Base-by-base conservation (phyloP, 2,329 filamentous ascomycete species). In the Stachybotrys elegans region DNA sequence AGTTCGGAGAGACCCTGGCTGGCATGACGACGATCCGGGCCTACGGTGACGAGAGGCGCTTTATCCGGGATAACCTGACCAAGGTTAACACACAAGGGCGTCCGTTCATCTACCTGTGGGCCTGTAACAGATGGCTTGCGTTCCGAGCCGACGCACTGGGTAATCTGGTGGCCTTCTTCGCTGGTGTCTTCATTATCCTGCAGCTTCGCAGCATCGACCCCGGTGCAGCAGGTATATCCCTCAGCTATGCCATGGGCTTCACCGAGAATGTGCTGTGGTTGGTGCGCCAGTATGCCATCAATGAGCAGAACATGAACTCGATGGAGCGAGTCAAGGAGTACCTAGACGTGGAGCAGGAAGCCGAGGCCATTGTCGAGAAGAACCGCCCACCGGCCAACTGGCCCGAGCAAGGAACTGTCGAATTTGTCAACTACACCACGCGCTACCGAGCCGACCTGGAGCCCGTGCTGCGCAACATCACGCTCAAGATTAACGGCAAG, bases 241-340 rank as follows among this genome's bases (percentile, higher is more conserved):
- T 98, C 57, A 95, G 89, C 41, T 98, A 98, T 58, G 93, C 93
- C 14, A 88, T 98, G 54, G 92, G 88, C 2, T 98, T 98, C 58
- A 95, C 91, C 0, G 93, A 98, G 64, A 97, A 95, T 53, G 86
- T 98, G 6, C 71, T 98, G 16, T 98, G 93, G 93, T 83, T 97
- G 44, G 91, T 98, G 22, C 84, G 93, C 38, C 76, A 96, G 13
- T 98, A 98, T 63, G 86, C 91, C 1, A 82, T 88, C 60, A 96
- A 97, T 58, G 93, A 98, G 68, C 93, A 98, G 67, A 97, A 96
- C 68, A 97, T 98, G 93, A 98, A 98, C 68, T 92, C 92, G 3
- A 91, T 97, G 40, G 93, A 98, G 68, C 88, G 93, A 58, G 85
- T 98, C 60, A 94, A 95, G 70, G 93, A 98, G 62, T 98, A 97